These are phyloP conservation scores for Phytopythium mirpurense DNA, from an alignment of 352 stramenopile genomes.

Conservation along the genomic window DNA sequence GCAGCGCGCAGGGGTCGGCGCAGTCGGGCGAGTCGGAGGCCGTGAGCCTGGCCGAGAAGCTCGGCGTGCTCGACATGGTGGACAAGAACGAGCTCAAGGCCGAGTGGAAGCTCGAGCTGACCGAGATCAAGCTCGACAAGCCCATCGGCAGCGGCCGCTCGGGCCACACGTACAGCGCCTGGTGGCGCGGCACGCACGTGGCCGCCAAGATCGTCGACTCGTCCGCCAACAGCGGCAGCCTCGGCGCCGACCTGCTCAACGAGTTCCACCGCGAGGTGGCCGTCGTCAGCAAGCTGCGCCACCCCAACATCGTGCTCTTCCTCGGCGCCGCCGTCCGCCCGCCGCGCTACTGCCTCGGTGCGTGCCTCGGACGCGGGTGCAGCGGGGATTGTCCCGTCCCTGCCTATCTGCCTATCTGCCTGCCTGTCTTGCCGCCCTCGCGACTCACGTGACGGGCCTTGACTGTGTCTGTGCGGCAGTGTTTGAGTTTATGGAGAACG, in stretches of 20 bases:
- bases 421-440: too few species aligned
- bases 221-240: constrained; percentile 51
- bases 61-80: constrained; percentile 75
- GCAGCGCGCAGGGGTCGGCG: constrained; percentile 7
- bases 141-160: constrained; percentile 67
- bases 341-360: constrained; percentile 79
- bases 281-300: constrained; percentile 79
- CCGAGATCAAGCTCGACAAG: constrained; percentile 67
- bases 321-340: constrained; percentile 72
- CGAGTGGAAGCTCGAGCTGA: constrained; percentile 75
- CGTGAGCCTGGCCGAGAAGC: constrained; percentile 54
- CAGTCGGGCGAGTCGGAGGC: constrained; percentile 20
- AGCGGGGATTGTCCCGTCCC: too few species aligned
- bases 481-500: constrained; percentile 88
- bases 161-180: constrained; percentile 73
- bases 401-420: too few species aligned
- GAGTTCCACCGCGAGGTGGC: constrained; percentile 84
- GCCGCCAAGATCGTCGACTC: constrained; percentile 77
- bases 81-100: constrained; percentile 84
- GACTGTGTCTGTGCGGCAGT: constrained; percentile 27
- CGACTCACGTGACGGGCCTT: too few species aligned
- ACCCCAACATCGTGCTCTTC: constrained; percentile 86
- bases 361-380: too few species aligned
- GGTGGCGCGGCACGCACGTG: constrained; percentile 76
- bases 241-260: constrained; percentile 78